phyloP scores from a whole-genome alignment of 1,284 basidiomycete species.

The Inonotus obliquus region DNA sequence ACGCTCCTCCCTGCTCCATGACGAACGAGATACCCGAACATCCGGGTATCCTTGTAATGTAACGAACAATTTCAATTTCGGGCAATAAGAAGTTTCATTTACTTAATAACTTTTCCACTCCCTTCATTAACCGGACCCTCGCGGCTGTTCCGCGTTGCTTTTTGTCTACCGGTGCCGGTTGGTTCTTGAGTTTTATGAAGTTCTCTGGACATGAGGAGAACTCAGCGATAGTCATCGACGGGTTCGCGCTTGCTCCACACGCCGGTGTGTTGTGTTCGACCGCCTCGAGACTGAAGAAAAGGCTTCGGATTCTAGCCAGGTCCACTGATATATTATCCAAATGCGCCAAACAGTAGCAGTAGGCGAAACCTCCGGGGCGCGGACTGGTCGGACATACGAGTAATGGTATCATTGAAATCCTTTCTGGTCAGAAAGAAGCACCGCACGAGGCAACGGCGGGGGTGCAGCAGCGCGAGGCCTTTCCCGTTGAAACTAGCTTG shows the following conservation, averaged over 20 bases:
- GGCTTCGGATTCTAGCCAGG: neutral
- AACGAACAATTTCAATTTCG: neutral
- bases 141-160: neutral
- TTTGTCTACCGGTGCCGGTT: neutral
- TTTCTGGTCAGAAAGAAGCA: no score
- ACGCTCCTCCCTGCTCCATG: neutral
- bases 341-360: neutral
- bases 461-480: no score
- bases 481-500: no score
- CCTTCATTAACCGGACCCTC: neutral
- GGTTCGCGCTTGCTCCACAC: neutral
- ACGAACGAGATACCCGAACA: neutral
- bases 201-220: neutral
- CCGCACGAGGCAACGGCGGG: no score
- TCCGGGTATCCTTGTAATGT: neutral
- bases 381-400: no score
- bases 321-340: neutral
- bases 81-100: neutral
- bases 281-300: neutral
- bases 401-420: no score
- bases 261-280: neutral
- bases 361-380: neutral
- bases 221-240: neutral
- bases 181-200: neutral
- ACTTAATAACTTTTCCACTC: neutral